phyloP scores from a whole-genome alignment of 2,329 filamentous ascomycete species.

The Raffaelea ambrosiae region DNA sequence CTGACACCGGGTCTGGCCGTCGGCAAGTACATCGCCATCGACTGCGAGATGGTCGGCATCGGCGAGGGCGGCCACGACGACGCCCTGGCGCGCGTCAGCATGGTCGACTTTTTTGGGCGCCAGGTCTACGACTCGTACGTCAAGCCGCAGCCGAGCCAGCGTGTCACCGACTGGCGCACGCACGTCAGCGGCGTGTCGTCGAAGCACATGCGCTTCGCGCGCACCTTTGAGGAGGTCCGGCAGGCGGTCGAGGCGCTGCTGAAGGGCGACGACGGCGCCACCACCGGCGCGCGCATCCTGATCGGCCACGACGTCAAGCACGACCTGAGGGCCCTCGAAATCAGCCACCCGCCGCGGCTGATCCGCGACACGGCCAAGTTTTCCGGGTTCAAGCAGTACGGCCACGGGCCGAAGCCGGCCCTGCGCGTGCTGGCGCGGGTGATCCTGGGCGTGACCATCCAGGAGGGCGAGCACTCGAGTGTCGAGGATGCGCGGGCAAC shows the following conservation, averaged over 20 bases:
- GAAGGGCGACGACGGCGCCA: slow-evolving; percentile 29
- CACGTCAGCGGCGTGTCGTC: slow-evolving; percentile 73
- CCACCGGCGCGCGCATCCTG: slow-evolving; percentile 45
- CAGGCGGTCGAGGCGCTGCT: slow-evolving; percentile 60
- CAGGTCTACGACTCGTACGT: slow-evolving; percentile 95
- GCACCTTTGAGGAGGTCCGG: slow-evolving; percentile 71
- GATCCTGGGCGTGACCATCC: slow-evolving; percentile 53
- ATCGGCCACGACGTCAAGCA: slow-evolving; percentile 81
- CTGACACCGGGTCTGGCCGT: slow-evolving; percentile 54
- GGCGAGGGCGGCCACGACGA: slow-evolving; percentile 62
- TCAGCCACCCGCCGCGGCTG: slow-evolving; percentile 71
- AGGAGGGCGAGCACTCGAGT: slow-evolving; percentile 56
- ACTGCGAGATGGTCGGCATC: slow-evolving; percentile 98
- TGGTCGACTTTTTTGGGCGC: slow-evolving; percentile 88
- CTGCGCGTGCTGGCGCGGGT: slow-evolving; percentile 50
- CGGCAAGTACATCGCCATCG: slow-evolving; percentile 86
- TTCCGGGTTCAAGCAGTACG: slow-evolving; percentile 62
- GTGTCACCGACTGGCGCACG: slow-evolving; percentile 86
- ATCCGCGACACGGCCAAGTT: slow-evolving; percentile 80
- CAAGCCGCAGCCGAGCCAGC: slow-evolving; percentile 62
- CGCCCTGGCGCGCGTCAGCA: slow-evolving; percentile 74
- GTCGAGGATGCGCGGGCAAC: slow-evolving; percentile 76
- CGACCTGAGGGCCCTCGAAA: slow-evolving; percentile 63
- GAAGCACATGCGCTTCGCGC: slow-evolving; percentile 60
- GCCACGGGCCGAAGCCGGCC: slow-evolving; percentile 59